Conservation (phyloP, 805 yeast genomes). For the Huiozyma sinensis region DNA sequence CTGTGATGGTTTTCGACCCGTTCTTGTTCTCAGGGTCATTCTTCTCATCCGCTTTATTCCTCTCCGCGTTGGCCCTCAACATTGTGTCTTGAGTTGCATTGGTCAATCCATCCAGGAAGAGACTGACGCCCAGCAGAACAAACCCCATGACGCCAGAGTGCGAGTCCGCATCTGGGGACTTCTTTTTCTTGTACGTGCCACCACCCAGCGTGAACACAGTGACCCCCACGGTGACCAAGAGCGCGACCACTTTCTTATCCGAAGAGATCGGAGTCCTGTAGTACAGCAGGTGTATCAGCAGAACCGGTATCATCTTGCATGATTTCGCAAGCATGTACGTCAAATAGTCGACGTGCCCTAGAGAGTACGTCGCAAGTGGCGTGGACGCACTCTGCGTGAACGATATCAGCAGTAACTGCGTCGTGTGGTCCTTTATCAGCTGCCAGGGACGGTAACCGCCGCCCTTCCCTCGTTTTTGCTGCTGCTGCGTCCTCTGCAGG, state of each 20-base stretch:
- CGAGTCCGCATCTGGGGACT: not conserved
- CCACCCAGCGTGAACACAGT: constrained; percentile 57
- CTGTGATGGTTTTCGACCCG: constrained; percentile 39
- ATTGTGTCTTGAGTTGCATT: constrained; percentile 88
- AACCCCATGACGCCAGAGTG: constrained; percentile 41
- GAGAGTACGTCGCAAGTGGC: constrained; percentile 71
- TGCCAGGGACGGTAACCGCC: constrained; percentile 23
- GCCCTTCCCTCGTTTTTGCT: constrained; percentile 19
- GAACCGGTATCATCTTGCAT: constrained; percentile 90
- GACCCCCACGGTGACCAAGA: constrained; percentile 75
- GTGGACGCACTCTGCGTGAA: constrained; percentile 70
- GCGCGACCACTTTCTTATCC: constrained; percentile 71
- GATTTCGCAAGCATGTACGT: constrained; percentile 82
- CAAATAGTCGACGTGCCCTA: constrained; percentile 76
- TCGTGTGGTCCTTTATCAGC: constrained; percentile 27
- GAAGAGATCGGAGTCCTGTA: constrained; percentile 64
- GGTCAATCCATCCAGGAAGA: constrained; percentile 82
- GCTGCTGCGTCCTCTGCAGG: constrained; percentile 18
- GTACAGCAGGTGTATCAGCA: constrained; percentile 64
- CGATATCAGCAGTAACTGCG: constrained; percentile 44
- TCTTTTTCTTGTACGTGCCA: constrained; percentile 13
- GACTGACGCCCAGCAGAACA: constrained; percentile 43
- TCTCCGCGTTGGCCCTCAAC: constrained; percentile 33
- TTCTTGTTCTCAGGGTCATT: constrained; percentile 7
- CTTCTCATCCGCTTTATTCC: constrained; percentile 1